Conservation (phyloP, 2,329 filamentous ascomycete species). For the Nemania serpens region DNA sequence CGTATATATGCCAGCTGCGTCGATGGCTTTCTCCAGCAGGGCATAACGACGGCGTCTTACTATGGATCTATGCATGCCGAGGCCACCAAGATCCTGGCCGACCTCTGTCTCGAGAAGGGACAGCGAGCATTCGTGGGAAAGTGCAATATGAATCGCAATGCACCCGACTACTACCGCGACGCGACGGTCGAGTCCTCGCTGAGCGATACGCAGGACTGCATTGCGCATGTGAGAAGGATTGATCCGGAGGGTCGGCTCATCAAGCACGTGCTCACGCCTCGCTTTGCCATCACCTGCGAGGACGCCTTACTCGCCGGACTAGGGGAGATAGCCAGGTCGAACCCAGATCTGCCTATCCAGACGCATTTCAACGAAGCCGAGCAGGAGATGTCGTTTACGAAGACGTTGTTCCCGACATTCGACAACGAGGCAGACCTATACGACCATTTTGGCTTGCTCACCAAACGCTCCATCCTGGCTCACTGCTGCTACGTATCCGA, state of each 20-base stretch:
- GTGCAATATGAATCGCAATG: conserved; percentile 64
- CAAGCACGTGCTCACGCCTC: conserved; percentile 58
- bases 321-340: conserved; percentile 54
- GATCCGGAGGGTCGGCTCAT: conserved; percentile 52
- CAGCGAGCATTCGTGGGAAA: conserved; percentile 67
- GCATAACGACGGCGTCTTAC: conserved; percentile 65
- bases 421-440: conserved; percentile 65
- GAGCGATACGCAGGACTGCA: conserved; percentile 53
- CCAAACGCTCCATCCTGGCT: conserved; percentile 62
- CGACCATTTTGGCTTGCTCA: conserved; percentile 58
- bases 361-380: conserved; percentile 70
- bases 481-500: conserved; percentile 68
- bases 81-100: conserved; percentile 61
- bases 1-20: conserved; percentile 58
- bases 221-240: conserved; percentile 51
- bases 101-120: conserved; percentile 56
- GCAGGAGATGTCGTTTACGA: conserved; percentile 62
- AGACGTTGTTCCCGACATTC: conserved; percentile 59
- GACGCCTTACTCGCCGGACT: conserved; percentile 58
- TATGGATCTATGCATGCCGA: conserved; percentile 61
- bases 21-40: conserved; percentile 62
- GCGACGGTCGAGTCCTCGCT: conserved; percentile 52
- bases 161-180: conserved; percentile 60
- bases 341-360: conserved; percentile 61
- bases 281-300: conserved; percentile 66